Evolutionary conservation across 2,329 filamentous ascomycete genomes (phyloP).

Genomic region (Colletotrichum sp.): DNA sequence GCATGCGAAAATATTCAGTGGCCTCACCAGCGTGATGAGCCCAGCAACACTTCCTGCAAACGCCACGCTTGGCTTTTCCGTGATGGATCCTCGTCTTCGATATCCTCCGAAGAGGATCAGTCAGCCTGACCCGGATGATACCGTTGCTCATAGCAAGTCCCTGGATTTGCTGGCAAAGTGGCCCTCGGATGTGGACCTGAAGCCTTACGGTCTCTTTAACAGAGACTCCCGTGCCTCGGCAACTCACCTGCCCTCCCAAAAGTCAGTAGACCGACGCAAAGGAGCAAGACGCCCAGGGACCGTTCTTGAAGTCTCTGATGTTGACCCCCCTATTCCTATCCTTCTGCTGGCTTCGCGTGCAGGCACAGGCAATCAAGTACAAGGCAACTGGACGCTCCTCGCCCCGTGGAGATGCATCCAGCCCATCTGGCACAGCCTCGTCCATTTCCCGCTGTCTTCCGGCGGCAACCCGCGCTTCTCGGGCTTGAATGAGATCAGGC

Average conservation of each 20-base stretch:
- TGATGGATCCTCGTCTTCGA: conserved; percentile 80
- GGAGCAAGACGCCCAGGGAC: conserved; percentile 66
- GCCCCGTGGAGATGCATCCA: conserved; percentile 90
- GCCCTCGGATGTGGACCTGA: conserved; percentile 63
- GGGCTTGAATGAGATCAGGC: conserved; percentile 78
- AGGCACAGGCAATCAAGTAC: conserved; percentile 50
- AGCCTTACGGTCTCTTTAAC: conserved; percentile 68
- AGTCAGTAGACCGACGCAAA: conserved; percentile 80
- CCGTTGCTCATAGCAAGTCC: conserved; percentile 45
- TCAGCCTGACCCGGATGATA: conserved; percentile 40
- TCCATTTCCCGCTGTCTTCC: conserved; percentile 80
- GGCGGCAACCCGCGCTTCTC: conserved; percentile 85
- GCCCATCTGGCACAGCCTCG: conserved; percentile 84
- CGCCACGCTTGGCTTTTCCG: conserved; percentile 73
- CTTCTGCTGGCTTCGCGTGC: conserved; percentile 69
- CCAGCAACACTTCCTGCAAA: conserved; percentile 73
- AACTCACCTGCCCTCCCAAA: conserved; percentile 74
- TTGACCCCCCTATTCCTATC: conserved; percentile 80
- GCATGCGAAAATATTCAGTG: conserved; percentile 55
- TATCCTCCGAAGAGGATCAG: conserved; percentile 71
- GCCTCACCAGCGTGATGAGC: conserved; percentile 66
- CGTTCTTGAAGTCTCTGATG: conserved; percentile 58
- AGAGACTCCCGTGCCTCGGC: conserved; percentile 69
- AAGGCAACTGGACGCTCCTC: conserved; percentile 82
- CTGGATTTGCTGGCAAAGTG: conserved; percentile 69